Percentiles rank a stretch among this genome's conserved stretches.
Evolutionary conservation across 75 land plant species (phyloP).

Genomic region (Azolla pinnata): DNA sequence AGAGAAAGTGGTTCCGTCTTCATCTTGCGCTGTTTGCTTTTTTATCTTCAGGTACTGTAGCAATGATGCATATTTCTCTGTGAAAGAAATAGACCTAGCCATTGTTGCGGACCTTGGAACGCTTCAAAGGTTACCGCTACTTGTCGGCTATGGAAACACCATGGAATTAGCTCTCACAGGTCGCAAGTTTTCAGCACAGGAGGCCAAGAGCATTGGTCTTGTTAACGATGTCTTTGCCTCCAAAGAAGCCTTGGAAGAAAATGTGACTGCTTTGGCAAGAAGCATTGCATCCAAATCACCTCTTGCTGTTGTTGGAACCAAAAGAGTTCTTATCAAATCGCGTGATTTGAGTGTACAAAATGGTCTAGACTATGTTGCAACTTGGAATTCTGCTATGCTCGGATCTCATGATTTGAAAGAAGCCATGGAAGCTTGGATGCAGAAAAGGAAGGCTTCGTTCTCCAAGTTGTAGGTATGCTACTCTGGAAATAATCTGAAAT

Average conservation of each 20-base stretch:
- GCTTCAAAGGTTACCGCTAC: conserved; percentile 75
- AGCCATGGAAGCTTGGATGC: conserved; percentile 46
- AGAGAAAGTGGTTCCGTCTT: too few relatives aligned
- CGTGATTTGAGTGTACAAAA: conserved; percentile 57
- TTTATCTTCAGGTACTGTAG: conserved; percentile 74
- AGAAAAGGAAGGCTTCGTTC: conserved; percentile 62
- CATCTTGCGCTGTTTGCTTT: too few relatives aligned
- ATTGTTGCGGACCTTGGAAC: conserved; percentile 82
- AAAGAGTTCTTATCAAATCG: conserved; percentile 55
- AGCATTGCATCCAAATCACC: conserved; percentile 71
- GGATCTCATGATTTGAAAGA: conserved; percentile 55
- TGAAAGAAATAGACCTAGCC: conserved; percentile 89
- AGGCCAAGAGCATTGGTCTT: conserved; percentile 77
- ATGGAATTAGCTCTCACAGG: conserved; percentile 80
- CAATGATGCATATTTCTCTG: conserved; percentile 48
- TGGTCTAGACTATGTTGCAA: conserved; percentile 78
- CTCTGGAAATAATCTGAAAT: too few relatives aligned
- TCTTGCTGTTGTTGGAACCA: conserved; percentile 79
- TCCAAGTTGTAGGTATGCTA: conserved; percentile 70
- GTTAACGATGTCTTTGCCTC: conserved; percentile 48
- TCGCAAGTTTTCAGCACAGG: conserved; percentile 39
- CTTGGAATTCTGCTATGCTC: conserved; percentile 82
- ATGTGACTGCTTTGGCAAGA: conserved; percentile 38
- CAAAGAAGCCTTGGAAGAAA: conserved; percentile 30
- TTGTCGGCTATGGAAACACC: conserved; percentile 66